Conservation (phyloP, 129 eudicot genomes). For the Chrysanthemum lavandulifolium region DNA sequence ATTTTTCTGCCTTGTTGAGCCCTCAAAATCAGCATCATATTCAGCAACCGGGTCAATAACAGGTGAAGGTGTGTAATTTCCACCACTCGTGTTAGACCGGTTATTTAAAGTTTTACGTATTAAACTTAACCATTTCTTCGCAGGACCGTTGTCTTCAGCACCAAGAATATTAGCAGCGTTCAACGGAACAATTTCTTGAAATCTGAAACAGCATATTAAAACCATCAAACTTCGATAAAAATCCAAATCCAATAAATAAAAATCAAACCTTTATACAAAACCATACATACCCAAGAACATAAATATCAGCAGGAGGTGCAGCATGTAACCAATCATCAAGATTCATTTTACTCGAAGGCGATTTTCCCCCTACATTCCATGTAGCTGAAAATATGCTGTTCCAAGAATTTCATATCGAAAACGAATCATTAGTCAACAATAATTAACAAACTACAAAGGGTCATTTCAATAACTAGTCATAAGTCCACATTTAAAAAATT, state of each 20-base stretch:
- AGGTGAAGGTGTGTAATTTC: slow-evolving; percentile 76
- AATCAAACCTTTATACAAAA: not conserved
- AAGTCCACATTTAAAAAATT: not conserved
- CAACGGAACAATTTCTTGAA: slow-evolving; percentile 92
- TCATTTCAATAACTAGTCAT: not conserved
- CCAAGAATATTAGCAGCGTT: slow-evolving; percentile 90
- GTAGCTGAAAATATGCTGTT: slow-evolving; percentile 83
- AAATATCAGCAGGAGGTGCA: slow-evolving; percentile 93
- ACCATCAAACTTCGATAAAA: not conserved
- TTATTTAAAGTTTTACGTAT: slow-evolving; percentile 67
- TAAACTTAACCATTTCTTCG: slow-evolving; percentile 70
- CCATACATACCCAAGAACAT: slow-evolving; percentile 83
- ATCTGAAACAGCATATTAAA: slow-evolving; percentile 28
- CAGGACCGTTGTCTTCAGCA: slow-evolving; percentile 96
- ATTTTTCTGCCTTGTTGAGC: slow-evolving; percentile 56
- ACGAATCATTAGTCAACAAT: slow-evolving; percentile 2
- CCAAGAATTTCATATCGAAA: slow-evolving; percentile 13
- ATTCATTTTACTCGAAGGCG: slow-evolving; percentile 73
- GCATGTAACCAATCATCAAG: slow-evolving; percentile 95
- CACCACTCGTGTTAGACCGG: slow-evolving; percentile 56
- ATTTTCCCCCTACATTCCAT: slow-evolving; percentile 95
- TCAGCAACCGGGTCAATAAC: slow-evolving; percentile 81
- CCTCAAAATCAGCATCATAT: slow-evolving; percentile 87
- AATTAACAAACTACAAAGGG: not conserved
- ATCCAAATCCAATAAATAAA: not conserved